These are phyloP conservation scores for Phytophthora melonis DNA, from an alignment of 352 stramenopile species.

Conservation along the genomic window DNA sequence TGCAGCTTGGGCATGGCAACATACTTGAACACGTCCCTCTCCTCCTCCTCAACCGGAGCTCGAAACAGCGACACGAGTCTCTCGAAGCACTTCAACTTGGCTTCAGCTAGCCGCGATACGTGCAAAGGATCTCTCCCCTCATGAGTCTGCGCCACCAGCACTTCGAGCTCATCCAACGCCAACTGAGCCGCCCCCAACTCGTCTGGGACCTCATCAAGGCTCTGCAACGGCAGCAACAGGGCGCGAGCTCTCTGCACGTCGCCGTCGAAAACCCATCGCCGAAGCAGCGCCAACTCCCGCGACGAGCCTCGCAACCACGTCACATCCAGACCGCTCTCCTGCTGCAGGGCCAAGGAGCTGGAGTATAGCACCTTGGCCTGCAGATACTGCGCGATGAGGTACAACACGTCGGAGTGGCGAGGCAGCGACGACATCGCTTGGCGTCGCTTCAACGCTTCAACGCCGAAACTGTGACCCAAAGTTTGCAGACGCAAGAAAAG, in stretches of 20 bases:
- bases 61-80: slow-evolving; percentile 57
- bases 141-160: slow-evolving; percentile 34
- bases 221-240: slow-evolving; percentile 50
- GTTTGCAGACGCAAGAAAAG: background rate
- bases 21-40: slow-evolving; percentile 62
- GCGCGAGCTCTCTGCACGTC: slow-evolving; percentile 48
- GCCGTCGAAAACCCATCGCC: slow-evolving; percentile 62
- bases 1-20: slow-evolving; percentile 47
- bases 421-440: slow-evolving; percentile 22
- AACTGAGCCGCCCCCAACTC: slow-evolving; percentile 27
- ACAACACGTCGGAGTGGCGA: slow-evolving; percentile 50
- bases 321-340: slow-evolving; percentile 65
- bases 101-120: slow-evolving; percentile 41
- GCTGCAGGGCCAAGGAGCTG: slow-evolving; percentile 56
- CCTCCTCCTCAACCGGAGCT: slow-evolving; percentile 38
- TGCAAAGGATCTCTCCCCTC: background rate
- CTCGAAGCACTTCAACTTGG: slow-evolving; percentile 59
- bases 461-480: slow-evolving; percentile 25
- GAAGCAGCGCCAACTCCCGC: slow-evolving; percentile 55
- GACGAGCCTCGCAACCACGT: slow-evolving; percentile 66
- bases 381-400: slow-evolving; percentile 62
- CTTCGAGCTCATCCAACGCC: slow-evolving; percentile 50
- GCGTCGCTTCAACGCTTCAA: slow-evolving; percentile 33
- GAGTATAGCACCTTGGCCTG: slow-evolving; percentile 45
- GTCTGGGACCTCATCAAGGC: slow-evolving; percentile 13